Evolutionary conservation across 441 rosid genomes (phyloP), one percentile per base, ranked within the genome.

Genomic region (Erodium trifolium): DNA sequence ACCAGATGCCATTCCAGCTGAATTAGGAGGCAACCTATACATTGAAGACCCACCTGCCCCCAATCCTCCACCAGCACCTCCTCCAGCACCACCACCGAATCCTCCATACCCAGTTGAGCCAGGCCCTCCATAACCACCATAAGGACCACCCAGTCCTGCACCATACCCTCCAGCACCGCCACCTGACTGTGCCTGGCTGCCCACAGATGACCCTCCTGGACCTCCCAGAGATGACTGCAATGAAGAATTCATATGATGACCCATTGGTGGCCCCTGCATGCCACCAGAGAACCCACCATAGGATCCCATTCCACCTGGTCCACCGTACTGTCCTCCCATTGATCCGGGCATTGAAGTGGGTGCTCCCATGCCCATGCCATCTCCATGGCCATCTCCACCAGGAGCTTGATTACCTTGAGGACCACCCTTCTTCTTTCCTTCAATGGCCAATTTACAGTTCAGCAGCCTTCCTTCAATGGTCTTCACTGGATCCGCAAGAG

Each of bases 401-500:
- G 53, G 3, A 23, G 53, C 49, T 69, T 3, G 65, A 12, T 73
- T 78, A 64, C 71, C 80, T 5, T 71, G 66, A 78, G 78, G 72
- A 76, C 86, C 88, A 3, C 81, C 85, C n/a, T 47, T 47, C 74
- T 82, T 88, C 86, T 88, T 88, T 34, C 92, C 89, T 37, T 89
- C 93, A 60, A 80, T 84, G 14, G 97, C 97, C 75, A 91, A 74
- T 59, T 89, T 90, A 66, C 98, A 91, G 16, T 80, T 79, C 72
- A 91, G 49, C 72, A 89, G 91, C 71, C 80, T 87, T 0, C 98
- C 98, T 47, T 93, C 97, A 57, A 93, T 78, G 11, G 66, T 82
- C 80, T 93, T 93, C 0, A 79, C 73, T 6, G 96, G 92, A 18
- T 93, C 98, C 18, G 85, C 85, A 59, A 93, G 80, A 0, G 98